These are phyloP conservation scores for Meyerozyma carpophila DNA, from an alignment of 1,139 yeast genomes.

Conservation along the genomic window DNA sequence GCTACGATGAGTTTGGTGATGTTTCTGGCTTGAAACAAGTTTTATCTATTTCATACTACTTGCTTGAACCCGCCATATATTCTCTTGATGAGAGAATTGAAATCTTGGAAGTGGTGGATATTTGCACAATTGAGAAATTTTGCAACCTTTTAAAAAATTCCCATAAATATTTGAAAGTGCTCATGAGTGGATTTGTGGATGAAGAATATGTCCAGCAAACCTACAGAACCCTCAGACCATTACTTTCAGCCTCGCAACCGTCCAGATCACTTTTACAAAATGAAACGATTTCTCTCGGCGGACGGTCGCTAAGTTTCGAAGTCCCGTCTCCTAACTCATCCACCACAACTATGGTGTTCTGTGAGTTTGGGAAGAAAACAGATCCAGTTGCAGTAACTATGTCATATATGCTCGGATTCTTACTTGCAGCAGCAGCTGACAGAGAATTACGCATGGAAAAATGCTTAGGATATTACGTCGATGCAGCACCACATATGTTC, in stretches of 20 bases:
- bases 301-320: neutral
- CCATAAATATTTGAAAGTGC: conserved; percentile 29
- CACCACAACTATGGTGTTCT: neutral
- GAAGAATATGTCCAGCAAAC: conserved; percentile 7
- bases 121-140: conserved; percentile 18
- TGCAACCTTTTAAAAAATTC: conserved; percentile 14
- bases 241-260: neutral
- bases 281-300: neutral
- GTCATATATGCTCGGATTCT: neutral
- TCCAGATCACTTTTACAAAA: conserved; percentile 4
- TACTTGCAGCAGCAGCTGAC: neutral
- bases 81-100: conserved; percentile 43
- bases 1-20: conserved; percentile 33
- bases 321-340: conserved; percentile 7
- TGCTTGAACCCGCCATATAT: conserved; percentile 51
- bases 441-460: neutral
- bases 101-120: conserved; percentile 24
- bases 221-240: neutral
- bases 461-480: neutral
- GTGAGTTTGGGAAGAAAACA: neutral
- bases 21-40: conserved; percentile 38
- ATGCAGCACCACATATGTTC: neutral
- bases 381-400: neutral
- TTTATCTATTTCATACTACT: conserved; percentile 41
- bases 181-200: conserved; percentile 46